Evolutionary conservation across 140 eudicot genomes (phyloP), one percentile per base, ranked within the genome.

Genomic region (Senecio squalidus): DNA sequence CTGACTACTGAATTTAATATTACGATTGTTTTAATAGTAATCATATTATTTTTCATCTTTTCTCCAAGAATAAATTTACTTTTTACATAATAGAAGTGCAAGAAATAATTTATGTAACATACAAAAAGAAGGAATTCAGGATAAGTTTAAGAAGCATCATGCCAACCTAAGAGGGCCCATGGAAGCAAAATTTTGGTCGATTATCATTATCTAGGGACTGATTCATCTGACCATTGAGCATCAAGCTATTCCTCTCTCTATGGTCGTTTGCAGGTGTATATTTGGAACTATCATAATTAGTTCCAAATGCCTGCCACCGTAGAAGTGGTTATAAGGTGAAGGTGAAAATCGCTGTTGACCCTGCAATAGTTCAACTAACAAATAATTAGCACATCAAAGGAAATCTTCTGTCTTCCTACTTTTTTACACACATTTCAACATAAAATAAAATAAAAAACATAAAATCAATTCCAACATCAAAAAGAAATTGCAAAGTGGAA

Each of bases 121-220:
- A n/a, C n/a, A n/a, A 23, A 45, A 28, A 62, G 18, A 25, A 68
- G 41, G 39, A 11, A 18, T 36, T 41, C 45, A 56, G 21, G 40
- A 41, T 29, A 21, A 14, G 21, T 48, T 27, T 29, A 20, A 36
- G 64, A 72, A 15, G 17, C 7, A 9, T 9, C 28, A 46, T 34
- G 66, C 82, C 60, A 55, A 84, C 96, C 94, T 84, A 56, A 64
- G 73, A 61, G 53, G 63, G 73, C 41, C 47, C 65, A 41, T 66
- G 40, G 77, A 51, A 33, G 55, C 59, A 66, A 75, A 26, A 50
- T 45, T 60, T 17, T 6, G 61, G n/a, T 16, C 31, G 59, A 38
- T 33, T 70, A 66, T 74, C 68, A 27, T 63, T 70, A 54, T 75
- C 63, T 18, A 57, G 47, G 16, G 64, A 21, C 27, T 59, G 71